A percentile compares a stretch with the other conserved stretches of the same genome.
Evolutionary conservation across 164 flowering plant species (phyloP).

Genomic region (Litsea cubeba): DNA sequence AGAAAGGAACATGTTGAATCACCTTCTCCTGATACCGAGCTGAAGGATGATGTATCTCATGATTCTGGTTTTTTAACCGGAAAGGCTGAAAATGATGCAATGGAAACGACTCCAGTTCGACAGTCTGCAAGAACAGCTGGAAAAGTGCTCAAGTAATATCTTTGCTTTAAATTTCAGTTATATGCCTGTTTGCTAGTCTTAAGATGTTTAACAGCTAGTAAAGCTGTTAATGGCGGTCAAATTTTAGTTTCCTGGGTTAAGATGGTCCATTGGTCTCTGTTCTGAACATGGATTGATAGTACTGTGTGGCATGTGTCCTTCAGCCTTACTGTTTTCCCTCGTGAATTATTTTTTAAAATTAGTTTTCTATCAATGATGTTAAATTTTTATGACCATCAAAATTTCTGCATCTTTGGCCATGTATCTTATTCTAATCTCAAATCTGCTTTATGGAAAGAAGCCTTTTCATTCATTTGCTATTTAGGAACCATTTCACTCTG

Average conservation of each 20-base stretch:
- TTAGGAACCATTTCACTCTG: neutral
- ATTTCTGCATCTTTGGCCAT: neutral
- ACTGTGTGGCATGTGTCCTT: neutral
- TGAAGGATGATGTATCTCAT: constrained; percentile 45
- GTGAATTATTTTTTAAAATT: no score
- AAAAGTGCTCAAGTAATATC: constrained; percentile 59
- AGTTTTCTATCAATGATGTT: no score
- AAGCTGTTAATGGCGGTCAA: neutral
- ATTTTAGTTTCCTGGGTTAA: neutral
- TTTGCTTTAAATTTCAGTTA: constrained; percentile 10
- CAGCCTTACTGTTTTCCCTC: neutral
- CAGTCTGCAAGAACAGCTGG: constrained; percentile 79
- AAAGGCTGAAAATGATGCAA: constrained; percentile 21
- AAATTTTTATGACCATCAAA: neutral
- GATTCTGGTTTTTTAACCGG: constrained; percentile 21
- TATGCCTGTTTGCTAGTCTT: neutral
- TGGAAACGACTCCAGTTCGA: constrained; percentile 53
- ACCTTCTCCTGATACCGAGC: constrained; percentile 32
- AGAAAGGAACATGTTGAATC: constrained; percentile 22
- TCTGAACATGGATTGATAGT: neutral
- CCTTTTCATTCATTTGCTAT: no score
- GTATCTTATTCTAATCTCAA: neutral
- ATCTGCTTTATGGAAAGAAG: neutral
- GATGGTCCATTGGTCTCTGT: neutral
- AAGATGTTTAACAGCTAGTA: neutral